phyloP scores from a whole-genome alignment of 2,329 filamentous ascomycete genomes.

The Rhinocladiella similis region DNA sequence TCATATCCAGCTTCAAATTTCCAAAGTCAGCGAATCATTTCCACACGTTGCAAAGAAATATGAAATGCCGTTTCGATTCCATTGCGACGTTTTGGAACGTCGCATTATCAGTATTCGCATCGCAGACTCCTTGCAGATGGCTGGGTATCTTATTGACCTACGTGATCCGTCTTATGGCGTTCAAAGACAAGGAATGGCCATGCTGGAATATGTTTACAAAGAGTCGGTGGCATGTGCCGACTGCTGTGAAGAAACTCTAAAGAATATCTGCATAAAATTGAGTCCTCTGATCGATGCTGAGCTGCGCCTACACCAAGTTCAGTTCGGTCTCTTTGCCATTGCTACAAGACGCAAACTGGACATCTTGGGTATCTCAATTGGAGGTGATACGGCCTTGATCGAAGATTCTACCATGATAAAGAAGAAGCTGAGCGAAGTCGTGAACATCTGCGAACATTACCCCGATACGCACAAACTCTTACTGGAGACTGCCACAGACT shows the following conservation, averaged over 20 bases:
- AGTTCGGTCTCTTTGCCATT: constrained; percentile 22
- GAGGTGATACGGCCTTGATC: background rate
- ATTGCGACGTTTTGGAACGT: constrained; percentile 29
- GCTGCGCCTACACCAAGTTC: constrained; percentile 27
- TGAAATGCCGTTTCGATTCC: constrained; percentile 29
- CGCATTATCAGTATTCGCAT: constrained; percentile 26
- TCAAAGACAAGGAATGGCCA: constrained; percentile 24
- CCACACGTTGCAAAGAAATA: constrained; percentile 30
- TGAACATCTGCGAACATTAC: constrained; percentile 1
- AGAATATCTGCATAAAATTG: constrained; percentile 5
- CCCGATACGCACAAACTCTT: background rate
- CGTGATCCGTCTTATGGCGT: constrained; percentile 28
- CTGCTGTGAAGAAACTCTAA: constrained; percentile 20
- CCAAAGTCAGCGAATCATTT: constrained; percentile 16
- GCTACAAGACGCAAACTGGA: background rate
- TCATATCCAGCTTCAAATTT: constrained; percentile 23
- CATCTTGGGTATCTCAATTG: background rate
- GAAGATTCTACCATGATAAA: background rate
- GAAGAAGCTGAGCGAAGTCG: background rate
- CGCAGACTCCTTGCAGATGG: constrained; percentile 27
- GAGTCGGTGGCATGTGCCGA: constrained; percentile 21
- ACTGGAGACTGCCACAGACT: background rate
- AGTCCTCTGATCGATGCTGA: constrained; percentile 31
- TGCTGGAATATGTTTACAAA: constrained; percentile 15
- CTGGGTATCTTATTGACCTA: constrained; percentile 17